Percentiles rank a stretch among this genome's conserved stretches.
Evolutionary conservation across 352 stramenopile species (phyloP).

Genomic region (Phytophthora niederhauseri): DNA sequence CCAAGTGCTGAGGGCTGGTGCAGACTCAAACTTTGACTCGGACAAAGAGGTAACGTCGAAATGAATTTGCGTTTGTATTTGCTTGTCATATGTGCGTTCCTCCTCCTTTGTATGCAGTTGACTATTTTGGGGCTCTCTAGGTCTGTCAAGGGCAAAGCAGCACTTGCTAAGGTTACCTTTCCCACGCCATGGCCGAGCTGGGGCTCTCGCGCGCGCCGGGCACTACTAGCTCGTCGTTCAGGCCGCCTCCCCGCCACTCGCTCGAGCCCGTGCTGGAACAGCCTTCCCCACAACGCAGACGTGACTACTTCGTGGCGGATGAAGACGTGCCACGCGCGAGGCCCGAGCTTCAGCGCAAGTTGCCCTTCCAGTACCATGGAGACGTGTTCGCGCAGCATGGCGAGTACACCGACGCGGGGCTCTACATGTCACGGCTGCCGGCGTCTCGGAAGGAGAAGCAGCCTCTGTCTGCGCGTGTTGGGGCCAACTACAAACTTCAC

Average conservation of each 20-base stretch:
- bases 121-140: constrained; percentile 25
- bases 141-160: constrained; percentile 9
- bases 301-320: constrained; percentile 38
- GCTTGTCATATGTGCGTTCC: not conserved
- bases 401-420: constrained; percentile 62
- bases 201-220: constrained; percentile 4
- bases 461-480: constrained; percentile 29
- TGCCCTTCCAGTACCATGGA: constrained; percentile 71
- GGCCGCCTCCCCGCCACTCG: constrained; percentile 15
- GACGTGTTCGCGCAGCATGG: constrained; percentile 79
- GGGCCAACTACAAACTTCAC: constrained; percentile 46
- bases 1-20: not conserved
- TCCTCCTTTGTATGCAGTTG: not conserved
- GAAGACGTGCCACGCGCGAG: constrained; percentile 20
- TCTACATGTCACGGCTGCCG: constrained; percentile 79
- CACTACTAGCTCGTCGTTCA: constrained; percentile 4
- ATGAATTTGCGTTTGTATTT: constrained; percentile 28
- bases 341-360: constrained; percentile 43
- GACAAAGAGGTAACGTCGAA: constrained; percentile 31
- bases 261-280: constrained; percentile 23
- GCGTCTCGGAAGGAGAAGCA: constrained; percentile 53
- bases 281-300: constrained; percentile 27
- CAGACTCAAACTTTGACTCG: constrained; percentile 13
- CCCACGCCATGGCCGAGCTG: constrained; percentile 20
- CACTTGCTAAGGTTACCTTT: not conserved